Percentiles rank a stretch among this genome's conserved stretches.
These are phyloP conservation scores for Suillus americanus DNA, from an alignment of 768 basidiomycete genomes.

Conservation along the genomic window DNA sequence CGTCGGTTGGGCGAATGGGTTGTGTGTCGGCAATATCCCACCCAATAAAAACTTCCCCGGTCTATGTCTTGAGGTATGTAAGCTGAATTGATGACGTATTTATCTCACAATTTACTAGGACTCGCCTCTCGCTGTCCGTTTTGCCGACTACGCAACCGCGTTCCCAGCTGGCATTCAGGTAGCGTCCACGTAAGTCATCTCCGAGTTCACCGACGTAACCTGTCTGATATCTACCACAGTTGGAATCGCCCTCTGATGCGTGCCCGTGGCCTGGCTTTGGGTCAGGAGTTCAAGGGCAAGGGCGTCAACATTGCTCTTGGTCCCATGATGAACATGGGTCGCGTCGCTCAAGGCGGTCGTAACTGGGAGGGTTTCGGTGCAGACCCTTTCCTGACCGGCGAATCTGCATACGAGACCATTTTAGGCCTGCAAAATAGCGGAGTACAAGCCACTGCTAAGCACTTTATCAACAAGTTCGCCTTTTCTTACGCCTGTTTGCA, in stretches of 20 bases:
- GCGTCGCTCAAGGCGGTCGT: constrained; percentile 67
- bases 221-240: constrained; percentile 27
- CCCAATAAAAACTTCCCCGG: constrained; percentile 48
- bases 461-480: constrained; percentile 63
- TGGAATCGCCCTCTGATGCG: constrained; percentile 65
- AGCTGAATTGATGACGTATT: background rate
- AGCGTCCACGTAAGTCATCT: constrained; percentile 44
- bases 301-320: constrained; percentile 50
- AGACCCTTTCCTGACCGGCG: constrained; percentile 79
- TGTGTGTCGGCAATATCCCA: constrained; percentile 67
- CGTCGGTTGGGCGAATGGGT: constrained; percentile 36
- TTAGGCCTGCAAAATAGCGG: constrained; percentile 72
- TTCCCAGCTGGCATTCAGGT: constrained; percentile 60
- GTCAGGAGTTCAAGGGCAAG: constrained; percentile 66
- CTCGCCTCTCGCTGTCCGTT: constrained; percentile 39
- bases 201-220: constrained; percentile 27
- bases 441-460: constrained; percentile 80
- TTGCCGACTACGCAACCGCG: constrained; percentile 39
- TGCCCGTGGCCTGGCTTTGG: constrained; percentile 60
- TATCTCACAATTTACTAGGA: constrained; percentile 17
- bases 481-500: no score
- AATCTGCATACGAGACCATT: constrained; percentile 73
- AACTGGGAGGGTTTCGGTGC: constrained; percentile 91
- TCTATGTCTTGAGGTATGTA: constrained; percentile 57
- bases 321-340: constrained; percentile 81